phyloP scores from a whole-genome alignment of 208 protist genomes.

The Angomonas deanei region DNA sequence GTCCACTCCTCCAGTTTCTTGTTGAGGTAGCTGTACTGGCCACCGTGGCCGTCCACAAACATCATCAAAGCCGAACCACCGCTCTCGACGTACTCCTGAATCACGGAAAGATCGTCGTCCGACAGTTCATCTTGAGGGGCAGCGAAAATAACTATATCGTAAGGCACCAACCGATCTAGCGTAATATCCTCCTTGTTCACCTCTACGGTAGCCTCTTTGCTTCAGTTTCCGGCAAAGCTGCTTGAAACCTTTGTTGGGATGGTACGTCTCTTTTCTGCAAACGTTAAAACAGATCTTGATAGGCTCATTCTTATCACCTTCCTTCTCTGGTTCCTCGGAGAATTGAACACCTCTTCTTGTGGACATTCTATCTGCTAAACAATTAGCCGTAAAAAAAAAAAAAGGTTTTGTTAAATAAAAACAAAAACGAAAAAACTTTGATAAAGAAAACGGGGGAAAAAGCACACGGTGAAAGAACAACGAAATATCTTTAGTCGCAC shows the following conservation, averaged over 20 bases:
- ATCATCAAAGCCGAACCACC: slow-evolving; percentile 91
- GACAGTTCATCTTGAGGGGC: slow-evolving; percentile 71
- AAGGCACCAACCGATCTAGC: slow-evolving; percentile 55
- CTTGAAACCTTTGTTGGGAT: slow-evolving; percentile 88
- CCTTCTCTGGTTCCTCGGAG: slow-evolving; percentile 10
- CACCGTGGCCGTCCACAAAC: slow-evolving; percentile 91
- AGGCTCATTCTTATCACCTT: slow-evolving; percentile 3
- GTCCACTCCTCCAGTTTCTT: slow-evolving; percentile 81
- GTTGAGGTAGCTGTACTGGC: slow-evolving; percentile 77
- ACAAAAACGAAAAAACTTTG: slow-evolving; percentile 18
- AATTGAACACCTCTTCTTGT: neutral
- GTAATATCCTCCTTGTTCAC: slow-evolving; percentile 90
- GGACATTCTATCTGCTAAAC: neutral
- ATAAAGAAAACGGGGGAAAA: too few relatives aligned
- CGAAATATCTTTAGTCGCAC: too few relatives aligned
- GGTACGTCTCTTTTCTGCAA: slow-evolving; percentile 84
- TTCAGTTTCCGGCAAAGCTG: slow-evolving; percentile 76
- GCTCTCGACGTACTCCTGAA: slow-evolving; percentile 81
- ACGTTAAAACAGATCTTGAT: slow-evolving; percentile 85
- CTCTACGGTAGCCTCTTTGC: slow-evolving; percentile 64
- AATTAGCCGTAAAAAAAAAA: slow-evolving; percentile 3
- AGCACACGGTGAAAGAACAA: too few relatives aligned
- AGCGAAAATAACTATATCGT: slow-evolving; percentile 79
- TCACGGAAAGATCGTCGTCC: slow-evolving; percentile 63
- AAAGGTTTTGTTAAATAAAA: neutral